Percentiles rank a stretch among this genome's conserved stretches.
These are phyloP conservation scores for Arbutus unedo DNA, from an alignment of 148 eudicot genomes.

Conservation along the genomic window DNA sequence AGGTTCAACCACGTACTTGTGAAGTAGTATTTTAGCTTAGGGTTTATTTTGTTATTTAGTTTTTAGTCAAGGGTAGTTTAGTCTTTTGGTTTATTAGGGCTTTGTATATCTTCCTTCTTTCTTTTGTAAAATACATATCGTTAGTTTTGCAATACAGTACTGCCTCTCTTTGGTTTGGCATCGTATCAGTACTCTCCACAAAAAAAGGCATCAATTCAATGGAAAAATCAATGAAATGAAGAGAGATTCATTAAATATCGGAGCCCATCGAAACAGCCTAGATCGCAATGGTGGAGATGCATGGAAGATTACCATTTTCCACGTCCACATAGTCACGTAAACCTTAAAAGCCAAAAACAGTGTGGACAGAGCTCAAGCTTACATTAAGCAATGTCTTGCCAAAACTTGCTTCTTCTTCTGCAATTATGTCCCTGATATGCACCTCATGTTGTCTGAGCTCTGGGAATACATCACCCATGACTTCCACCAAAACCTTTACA, in stretches of 20 bases:
- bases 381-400: conserved; percentile 87
- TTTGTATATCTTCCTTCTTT: too few relatives aligned
- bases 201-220: neutral
- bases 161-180: too few relatives aligned
- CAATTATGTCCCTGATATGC: conserved; percentile 66
- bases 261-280: neutral
- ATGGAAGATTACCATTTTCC: neutral
- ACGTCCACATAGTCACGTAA: neutral
- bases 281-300: neutral
- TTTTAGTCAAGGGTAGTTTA: too few relatives aligned
- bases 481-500: conserved; percentile 69
- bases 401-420: conserved; percentile 87
- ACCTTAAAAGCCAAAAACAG: neutral
- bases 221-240: neutral
- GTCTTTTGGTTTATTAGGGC: too few relatives aligned
- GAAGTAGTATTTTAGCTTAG: too few relatives aligned
- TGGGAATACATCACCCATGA: conserved; percentile 82
- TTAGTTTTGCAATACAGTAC: too few relatives aligned
- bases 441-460: conserved; percentile 72
- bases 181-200: neutral
- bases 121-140: too few relatives aligned
- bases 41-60: too few relatives aligned
- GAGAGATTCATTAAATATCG: neutral
- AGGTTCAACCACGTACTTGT: neutral
- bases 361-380: conserved; percentile 21